These are phyloP conservation scores for Coemansia sp. DNA, from an alignment of 192 early-diverging fungal species.

Conservation along the genomic window DNA sequence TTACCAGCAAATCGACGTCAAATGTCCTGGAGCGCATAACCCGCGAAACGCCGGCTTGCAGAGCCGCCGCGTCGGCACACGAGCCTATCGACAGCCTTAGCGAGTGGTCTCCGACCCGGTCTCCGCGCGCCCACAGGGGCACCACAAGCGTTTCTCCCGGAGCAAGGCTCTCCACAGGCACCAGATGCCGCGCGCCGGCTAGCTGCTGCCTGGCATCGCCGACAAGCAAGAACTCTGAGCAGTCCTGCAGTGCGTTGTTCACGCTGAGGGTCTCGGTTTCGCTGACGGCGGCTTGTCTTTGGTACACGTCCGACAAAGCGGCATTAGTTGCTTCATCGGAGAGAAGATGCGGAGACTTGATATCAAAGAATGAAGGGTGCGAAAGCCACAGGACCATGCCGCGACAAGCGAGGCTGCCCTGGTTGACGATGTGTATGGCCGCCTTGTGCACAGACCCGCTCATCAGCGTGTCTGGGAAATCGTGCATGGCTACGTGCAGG, in stretches of 20 bases:
- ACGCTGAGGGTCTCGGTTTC: conserved; percentile 18
- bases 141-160: conserved; percentile 70
- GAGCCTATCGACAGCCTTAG: conserved; percentile 37
- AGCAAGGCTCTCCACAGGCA: conserved; percentile 47
- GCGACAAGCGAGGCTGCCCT: conserved; percentile 69
- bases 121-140: conserved; percentile 88
- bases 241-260: conserved; percentile 31
- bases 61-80: background rate
- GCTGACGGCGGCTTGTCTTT: background rate
- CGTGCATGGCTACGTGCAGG: conserved; percentile 72
- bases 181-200: conserved; percentile 1
- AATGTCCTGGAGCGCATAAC: conserved; percentile 41
- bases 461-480: conserved; percentile 72
- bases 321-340: conserved; percentile 1
- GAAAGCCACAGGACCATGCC: conserved; percentile 73
- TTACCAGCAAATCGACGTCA: conserved; percentile 59
- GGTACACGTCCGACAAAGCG: conserved; percentile 11
- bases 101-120: conserved; percentile 82
- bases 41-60: background rate
- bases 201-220: conserved; percentile 8
- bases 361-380: conserved; percentile 80
- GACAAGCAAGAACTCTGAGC: conserved; percentile 29
- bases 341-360: conserved; percentile 17
- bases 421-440: conserved; percentile 78
- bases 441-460: conserved; percentile 77